Evolutionary conservation across 2,329 filamentous ascomycete species (phyloP).

Genomic region (Xylariales sp.): DNA sequence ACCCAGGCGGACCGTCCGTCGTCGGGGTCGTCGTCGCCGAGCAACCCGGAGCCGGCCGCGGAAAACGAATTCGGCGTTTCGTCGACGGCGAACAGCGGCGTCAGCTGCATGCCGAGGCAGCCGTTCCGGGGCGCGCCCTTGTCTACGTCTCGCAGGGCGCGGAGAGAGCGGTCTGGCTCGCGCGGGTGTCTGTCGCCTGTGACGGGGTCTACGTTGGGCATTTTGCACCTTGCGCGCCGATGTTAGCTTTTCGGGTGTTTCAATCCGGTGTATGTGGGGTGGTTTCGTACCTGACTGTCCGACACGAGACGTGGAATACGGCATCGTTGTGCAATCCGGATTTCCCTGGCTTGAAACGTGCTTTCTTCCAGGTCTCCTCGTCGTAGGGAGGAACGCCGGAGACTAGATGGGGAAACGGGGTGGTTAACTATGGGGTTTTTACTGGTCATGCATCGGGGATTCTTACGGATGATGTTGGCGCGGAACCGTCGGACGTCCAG

Average conservation of each 20-base stretch:
- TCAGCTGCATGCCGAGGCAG: constrained; percentile 75
- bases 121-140: constrained; percentile 66
- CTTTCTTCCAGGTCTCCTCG: constrained; percentile 76
- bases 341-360: constrained; percentile 63
- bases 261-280: background rate
- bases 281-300: constrained; percentile 68
- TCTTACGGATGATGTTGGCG: constrained; percentile 75
- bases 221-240: constrained; percentile 65
- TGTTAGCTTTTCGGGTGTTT: constrained; percentile 13
- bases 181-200: constrained; percentile 66
- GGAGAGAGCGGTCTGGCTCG: constrained; percentile 69
- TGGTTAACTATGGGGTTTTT: constrained; percentile 5
- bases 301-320: constrained; percentile 68
- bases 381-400: constrained; percentile 72
- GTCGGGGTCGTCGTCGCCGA: constrained; percentile 49
- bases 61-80: background rate
- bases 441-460: background rate
- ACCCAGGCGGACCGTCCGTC: constrained; percentile 53
- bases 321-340: constrained; percentile 59
- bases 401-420: constrained; percentile 55
- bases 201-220: constrained; percentile 76
- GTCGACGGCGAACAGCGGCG: constrained; percentile 61
- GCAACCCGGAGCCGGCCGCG: constrained; percentile 22
- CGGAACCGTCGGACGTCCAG: constrained; percentile 75
- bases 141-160: constrained; percentile 70